Conservation (phyloP, 805 yeast genomes). For the Metschnikowia aberdeeniae region DNA sequence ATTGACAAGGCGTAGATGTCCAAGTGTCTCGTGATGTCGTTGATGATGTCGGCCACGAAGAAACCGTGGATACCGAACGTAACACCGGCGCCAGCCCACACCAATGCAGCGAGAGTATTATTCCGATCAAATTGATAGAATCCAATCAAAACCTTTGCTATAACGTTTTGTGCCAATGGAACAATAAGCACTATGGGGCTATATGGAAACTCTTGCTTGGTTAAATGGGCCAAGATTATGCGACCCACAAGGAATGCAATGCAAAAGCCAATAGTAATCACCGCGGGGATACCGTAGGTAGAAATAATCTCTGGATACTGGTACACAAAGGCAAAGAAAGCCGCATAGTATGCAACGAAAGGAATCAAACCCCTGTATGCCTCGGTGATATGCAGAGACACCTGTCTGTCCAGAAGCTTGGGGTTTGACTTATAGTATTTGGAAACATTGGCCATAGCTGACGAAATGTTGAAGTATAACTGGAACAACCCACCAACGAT, state of each 20-base stretch:
- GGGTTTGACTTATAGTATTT: conserved; percentile 36
- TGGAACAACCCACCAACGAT: conserved; percentile 50
- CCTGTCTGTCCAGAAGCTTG: conserved; percentile 19
- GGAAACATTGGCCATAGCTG: conserved; percentile 61
- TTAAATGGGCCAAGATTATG: conserved; percentile 82
- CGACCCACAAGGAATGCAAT: conserved; percentile 88
- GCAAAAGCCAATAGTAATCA: conserved; percentile 67
- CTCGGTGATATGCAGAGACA: conserved; percentile 36
- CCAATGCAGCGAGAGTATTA: conserved; percentile 45
- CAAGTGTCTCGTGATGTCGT: conserved; percentile 71
- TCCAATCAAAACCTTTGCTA: conserved; percentile 31
- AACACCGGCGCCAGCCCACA: conserved; percentile 65
- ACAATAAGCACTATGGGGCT: conserved; percentile 66
- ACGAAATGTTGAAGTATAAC: conserved; percentile 58
- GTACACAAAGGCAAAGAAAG: conserved; percentile 45
- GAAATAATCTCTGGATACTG: conserved; percentile 51
- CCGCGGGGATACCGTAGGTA: conserved; percentile 49
- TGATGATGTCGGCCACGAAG: conserved; percentile 73
- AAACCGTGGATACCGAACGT: conserved; percentile 64
- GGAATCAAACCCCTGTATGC: conserved; percentile 61
- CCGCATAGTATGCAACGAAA: conserved; percentile 50
- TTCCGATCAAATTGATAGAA: conserved; percentile 38
- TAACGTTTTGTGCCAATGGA: conserved; percentile 49
- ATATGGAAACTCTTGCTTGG: conserved; percentile 72
- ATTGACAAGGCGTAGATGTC: conserved; percentile 84